Base-by-base conservation (phyloP, 441 rosid genomes). In the Erodium trifolium region DNA sequence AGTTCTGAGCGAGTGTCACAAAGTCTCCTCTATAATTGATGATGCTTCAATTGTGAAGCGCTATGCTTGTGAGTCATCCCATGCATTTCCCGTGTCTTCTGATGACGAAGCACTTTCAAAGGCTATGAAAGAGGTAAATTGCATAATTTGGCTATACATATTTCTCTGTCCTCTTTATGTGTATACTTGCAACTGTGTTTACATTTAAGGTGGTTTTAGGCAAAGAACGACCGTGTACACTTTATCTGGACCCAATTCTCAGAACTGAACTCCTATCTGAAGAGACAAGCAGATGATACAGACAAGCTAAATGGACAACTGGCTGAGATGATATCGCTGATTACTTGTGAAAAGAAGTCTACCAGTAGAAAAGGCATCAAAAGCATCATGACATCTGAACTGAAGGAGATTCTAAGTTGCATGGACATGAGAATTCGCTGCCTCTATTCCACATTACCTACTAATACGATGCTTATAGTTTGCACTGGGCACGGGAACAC, bases 401-500 rank as follows among this genome's bases (percentile, higher is more conserved):
- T 90, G 2, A 86, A 88, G 80, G 89, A 85, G 67, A 83, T 92
- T 66, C 75, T 90, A 5, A 71, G 73, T 68, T 78, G 80, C 66
- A 76, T 89, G 72, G 79, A 95, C 55, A 72, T 80, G 13, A 85
- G 88, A 77, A 79, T 92, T 67, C 74, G 77, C 14, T 73, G 80
- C 67, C 80, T 89, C 35, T 78, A 85, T 72, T 71, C 78, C 7
- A 77, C 90, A 43, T 82, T 95, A 75, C 97, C 99, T 1, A 76
- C 85, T 3, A 95, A 92, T 74, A 66, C 95, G 69, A 84, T 92
- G 98, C 80, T 95, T 65, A 86, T 90, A 78, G 78, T 95, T 74
- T 95, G 96, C 86, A 89, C 98, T 0, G 98, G 97, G 65, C 99
- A 92, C 74, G 99, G 99, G 75, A 94, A 95, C 84, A 92, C 82